These are phyloP conservation scores for Pyrrhoderma lamaoense DNA, from an alignment of 1,284 basidiomycete species.

Conservation along the genomic window DNA sequence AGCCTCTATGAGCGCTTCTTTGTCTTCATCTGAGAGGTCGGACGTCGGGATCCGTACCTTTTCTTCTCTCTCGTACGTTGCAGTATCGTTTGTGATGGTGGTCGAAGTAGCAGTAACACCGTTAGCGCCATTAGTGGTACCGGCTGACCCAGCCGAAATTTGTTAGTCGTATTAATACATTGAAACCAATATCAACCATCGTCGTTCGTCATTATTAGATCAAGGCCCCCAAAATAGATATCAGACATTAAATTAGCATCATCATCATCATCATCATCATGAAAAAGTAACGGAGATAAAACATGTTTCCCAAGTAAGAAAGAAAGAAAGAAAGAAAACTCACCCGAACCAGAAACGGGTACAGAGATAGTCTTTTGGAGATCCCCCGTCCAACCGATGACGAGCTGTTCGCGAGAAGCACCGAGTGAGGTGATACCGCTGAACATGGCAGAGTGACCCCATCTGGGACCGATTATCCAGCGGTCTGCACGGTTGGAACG, in stretches of 20 bases:
- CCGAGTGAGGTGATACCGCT: slow-evolving; percentile 85
- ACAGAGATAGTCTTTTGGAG: slow-evolving; percentile 42
- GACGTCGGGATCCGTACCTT: slow-evolving; percentile 39
- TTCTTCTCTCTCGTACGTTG: not conserved
- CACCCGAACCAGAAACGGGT: slow-evolving; percentile 6
- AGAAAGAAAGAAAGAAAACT: too few species aligned
- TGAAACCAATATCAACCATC: too few species aligned
- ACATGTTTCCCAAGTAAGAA: too few species aligned
- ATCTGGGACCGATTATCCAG: slow-evolving; percentile 78
- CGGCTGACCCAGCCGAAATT: too few species aligned
- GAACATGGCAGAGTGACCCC: slow-evolving; percentile 94
- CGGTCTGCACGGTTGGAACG: slow-evolving; percentile 18
- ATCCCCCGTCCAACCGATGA: slow-evolving; percentile 94
- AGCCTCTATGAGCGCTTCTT: slow-evolving; percentile 52
- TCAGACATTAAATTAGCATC: too few species aligned
- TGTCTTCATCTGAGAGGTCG: slow-evolving; percentile 52
- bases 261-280: too few species aligned
- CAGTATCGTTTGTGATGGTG: slow-evolving; percentile 7
- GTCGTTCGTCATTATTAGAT: too few species aligned
- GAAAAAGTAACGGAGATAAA: slow-evolving; percentile 21
- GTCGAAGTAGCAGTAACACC: slow-evolving; percentile 15
- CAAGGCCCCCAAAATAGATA: too few species aligned
- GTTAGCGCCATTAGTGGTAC: too few species aligned
- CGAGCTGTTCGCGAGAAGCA: slow-evolving; percentile 79
- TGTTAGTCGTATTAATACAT: too few species aligned